Base-by-base conservation (phyloP, 2,329 filamentous ascomycete species). In the Bretziella fagacearum region DNA sequence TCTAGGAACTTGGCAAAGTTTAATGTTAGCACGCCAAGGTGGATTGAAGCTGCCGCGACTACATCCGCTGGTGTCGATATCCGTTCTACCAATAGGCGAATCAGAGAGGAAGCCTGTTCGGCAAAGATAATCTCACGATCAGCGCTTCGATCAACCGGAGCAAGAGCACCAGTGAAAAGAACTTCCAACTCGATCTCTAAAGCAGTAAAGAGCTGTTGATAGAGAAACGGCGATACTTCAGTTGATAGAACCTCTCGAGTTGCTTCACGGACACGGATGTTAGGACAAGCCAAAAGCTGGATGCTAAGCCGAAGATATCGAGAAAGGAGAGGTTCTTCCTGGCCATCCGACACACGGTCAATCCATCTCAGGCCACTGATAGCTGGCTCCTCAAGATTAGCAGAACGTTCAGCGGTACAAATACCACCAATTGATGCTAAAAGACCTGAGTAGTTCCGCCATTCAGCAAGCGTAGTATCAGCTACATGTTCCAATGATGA, bases 381-480 rank as follows among this genome's bases (percentile, higher is more conserved):
- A 13, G 68, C 62, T 13, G 73, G 65, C 46, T 81, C 77, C 42
- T 80, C 77, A 4, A 74, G 56, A 8, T 68, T 62, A 44, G 68
- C 63, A 42, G 70, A 64, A 55, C 76, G 71, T 48, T 75, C 71
- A 2, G 77, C 71, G 6, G 73, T 73, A 57, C 78, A 82, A 46
- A 77, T 70, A 2, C 78, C 77, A 11, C 76, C 77, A 4, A 81
- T 61, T 0, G 78, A 79, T 4, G 77, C 77, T 8, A 82, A 64
- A 52, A 82, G 80, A 0, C 78, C 78, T 1, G 77, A 80, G 54
- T 76, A 71, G 52, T 81, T 82, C 30, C 78, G 69, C 78, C 78
- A 82, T 55, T 81, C 75, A 1, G 71, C 67, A 11, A 80, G 59
- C 2, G 65, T 64, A 50, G 61, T 68, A 52, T 79, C 76, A 29